These are phyloP conservation scores for Fusarium abutilonis DNA, from an alignment of 2,329 filamentous ascomycete species.

Conservation along the genomic window DNA sequence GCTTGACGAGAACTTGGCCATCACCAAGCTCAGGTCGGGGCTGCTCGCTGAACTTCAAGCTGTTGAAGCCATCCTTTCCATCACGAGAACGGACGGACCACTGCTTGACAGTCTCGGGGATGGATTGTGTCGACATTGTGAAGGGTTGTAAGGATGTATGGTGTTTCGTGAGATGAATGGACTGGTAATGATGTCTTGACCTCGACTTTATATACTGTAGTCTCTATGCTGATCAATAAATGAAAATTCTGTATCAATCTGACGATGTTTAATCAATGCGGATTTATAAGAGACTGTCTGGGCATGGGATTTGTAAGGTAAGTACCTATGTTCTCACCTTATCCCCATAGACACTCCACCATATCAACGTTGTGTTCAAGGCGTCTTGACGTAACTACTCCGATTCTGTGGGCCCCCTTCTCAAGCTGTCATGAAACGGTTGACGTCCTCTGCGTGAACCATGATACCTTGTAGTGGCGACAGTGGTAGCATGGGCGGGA, in stretches of 20 bases:
- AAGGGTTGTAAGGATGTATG: neutral
- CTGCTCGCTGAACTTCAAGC: conserved; percentile 64
- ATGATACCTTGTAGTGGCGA: conserved; percentile 15
- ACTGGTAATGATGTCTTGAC: neutral
- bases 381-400: conserved; percentile 28
- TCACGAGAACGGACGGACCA: conserved; percentile 60
- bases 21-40: conserved; percentile 72
- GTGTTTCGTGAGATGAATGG: neutral
- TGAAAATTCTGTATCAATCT: neutral
- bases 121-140: conserved; percentile 42
- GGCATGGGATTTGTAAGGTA: conserved; percentile 38
- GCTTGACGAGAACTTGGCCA: conserved; percentile 75
- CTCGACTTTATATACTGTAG: conserved; percentile 16
- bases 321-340: no score
- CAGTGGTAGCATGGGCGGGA: conserved; percentile 14
- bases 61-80: conserved; percentile 65
- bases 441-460: conserved; percentile 12
- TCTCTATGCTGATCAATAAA: neutral
- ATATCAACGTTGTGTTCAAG: neutral
- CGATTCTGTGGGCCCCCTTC: conserved; percentile 8
- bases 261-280: conserved; percentile 11
- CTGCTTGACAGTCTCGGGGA: conserved; percentile 59
- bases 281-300: conserved; percentile 10
- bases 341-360: neutral
- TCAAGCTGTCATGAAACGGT: neutral